Percentiles rank a stretch among this genome's conserved stretches.
These are phyloP conservation scores for Gynochthodes officinalis DNA, from an alignment of 257 asterid species.

Conservation along the genomic window DNA sequence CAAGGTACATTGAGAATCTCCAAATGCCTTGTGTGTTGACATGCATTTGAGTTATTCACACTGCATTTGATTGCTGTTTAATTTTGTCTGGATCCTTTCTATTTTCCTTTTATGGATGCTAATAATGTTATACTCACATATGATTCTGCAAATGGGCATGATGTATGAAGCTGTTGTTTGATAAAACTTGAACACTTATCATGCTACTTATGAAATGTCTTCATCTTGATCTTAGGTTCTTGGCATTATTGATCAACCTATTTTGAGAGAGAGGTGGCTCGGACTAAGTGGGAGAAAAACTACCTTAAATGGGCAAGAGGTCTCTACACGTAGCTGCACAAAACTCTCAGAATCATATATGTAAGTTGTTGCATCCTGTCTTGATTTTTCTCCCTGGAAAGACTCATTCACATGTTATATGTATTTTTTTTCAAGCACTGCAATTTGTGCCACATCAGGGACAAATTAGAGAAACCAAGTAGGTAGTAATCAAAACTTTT, in stretches of 20 bases:
- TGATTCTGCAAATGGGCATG: neutral
- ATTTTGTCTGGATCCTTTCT: neutral
- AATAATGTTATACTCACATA: neutral
- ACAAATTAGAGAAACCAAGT: neutral
- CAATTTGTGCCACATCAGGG: neutral
- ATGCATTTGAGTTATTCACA: neutral
- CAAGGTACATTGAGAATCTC: neutral
- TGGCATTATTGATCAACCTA: slow-evolving; percentile 93
- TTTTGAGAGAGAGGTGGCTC: slow-evolving; percentile 92
- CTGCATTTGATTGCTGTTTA: neutral
- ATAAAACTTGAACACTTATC: neutral
- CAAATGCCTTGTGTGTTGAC: neutral
- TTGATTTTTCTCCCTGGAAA: neutral
- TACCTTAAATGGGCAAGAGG: slow-evolving; percentile 72
- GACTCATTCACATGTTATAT: neutral
- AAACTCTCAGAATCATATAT: slow-evolving; percentile 80
- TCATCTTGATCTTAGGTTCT: slow-evolving; percentile 50
- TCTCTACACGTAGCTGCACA: slow-evolving; percentile 72
- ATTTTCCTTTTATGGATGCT: neutral
- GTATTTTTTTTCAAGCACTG: neutral
- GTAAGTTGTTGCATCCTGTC: slow-evolving; percentile 36
- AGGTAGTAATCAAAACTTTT: slow-evolving; percentile 8
- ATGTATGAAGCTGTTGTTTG: neutral
- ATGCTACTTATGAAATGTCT: neutral
- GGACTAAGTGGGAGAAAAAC: slow-evolving; percentile 76